phyloP scores from a whole-genome alignment of 306 rosid genomes.

The Lablab purpureus region DNA sequence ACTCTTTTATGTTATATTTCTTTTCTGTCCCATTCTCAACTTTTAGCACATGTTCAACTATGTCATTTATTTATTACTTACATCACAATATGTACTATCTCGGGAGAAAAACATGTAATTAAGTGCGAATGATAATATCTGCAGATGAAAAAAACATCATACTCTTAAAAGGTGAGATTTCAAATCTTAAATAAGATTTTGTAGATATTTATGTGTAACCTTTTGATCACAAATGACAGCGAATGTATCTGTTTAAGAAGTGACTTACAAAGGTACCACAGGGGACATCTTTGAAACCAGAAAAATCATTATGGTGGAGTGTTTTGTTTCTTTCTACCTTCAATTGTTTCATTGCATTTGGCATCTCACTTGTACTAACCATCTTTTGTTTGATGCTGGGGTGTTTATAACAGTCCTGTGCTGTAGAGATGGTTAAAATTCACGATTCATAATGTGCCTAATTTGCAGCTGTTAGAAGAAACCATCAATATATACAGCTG shows the following conservation, averaged over 20 bases:
- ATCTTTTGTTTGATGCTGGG: constrained; percentile 1
- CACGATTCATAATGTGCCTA: background rate
- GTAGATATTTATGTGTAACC: background rate
- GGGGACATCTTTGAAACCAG: constrained; percentile 28
- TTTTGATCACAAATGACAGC: constrained; percentile 2
- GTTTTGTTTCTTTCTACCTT: constrained; percentile 39
- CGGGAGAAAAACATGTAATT: background rate
- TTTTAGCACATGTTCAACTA: too few species aligned
- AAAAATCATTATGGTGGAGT: constrained; percentile 3
- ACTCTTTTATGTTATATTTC: too few species aligned
- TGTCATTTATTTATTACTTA: too few species aligned
- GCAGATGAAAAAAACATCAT: background rate
- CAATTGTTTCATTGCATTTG: constrained; percentile 34
- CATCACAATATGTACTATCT: too few species aligned
- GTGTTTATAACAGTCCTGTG: background rate
- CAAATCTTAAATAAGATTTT: background rate
- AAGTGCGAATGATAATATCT: background rate
- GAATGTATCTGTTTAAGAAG: background rate
- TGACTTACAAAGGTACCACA: background rate
- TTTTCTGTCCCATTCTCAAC: too few species aligned
- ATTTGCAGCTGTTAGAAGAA: background rate
- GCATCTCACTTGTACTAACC: constrained; percentile 1
- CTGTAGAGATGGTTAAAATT: background rate
- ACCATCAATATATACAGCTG: background rate
- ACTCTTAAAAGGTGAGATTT: background rate